Percentiles rank a stretch among this genome's conserved stretches.
Conservation (phyloP, 768 basidiomycete species). For the Gymnopilus dilepis region DNA sequence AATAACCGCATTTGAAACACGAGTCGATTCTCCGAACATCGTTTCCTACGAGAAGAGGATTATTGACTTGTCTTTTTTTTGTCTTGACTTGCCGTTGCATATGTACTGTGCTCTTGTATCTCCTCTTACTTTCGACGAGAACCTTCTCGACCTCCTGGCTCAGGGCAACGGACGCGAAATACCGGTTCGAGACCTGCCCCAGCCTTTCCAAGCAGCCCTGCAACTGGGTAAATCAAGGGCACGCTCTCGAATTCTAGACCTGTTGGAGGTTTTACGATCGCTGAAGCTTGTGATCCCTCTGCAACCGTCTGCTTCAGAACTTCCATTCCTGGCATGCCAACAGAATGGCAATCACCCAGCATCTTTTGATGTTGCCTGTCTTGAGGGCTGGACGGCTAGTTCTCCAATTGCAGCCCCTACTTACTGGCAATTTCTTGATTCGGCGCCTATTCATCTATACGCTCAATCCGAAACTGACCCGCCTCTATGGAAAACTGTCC, state of each 20-base stretch:
- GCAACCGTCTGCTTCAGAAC: constrained; percentile 43
- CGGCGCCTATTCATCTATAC: constrained; percentile 67
- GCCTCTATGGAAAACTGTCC: constrained; percentile 58
- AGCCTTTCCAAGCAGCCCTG: constrained; percentile 51
- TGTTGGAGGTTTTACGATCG: constrained; percentile 60
- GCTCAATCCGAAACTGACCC: constrained; percentile 53
- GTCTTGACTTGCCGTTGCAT: constrained; percentile 66
- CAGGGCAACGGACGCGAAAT: constrained; percentile 53
- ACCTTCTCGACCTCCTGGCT: constrained; percentile 56
- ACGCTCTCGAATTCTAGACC: constrained; percentile 64
- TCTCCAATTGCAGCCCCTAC: constrained; percentile 54
- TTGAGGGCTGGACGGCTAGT: constrained; percentile 49
- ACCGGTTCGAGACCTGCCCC: constrained; percentile 58
- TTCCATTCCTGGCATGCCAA: constrained; percentile 52
- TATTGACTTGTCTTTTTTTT: constrained; percentile 63
- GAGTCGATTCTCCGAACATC: constrained; percentile 44
- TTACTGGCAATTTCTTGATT: constrained; percentile 67
- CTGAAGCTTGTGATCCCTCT: constrained; percentile 69
- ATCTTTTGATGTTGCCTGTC: constrained; percentile 48
- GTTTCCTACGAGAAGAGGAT: constrained; percentile 61
- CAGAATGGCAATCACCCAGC: constrained; percentile 48
- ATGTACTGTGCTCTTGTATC: constrained; percentile 70
- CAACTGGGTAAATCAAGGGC: constrained; percentile 64
- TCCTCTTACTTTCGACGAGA: constrained; percentile 58
- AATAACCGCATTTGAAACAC: constrained; percentile 51